A percentile compares a stretch with the other conserved stretches of the same genome.
Evolutionary conservation across 1,284 basidiomycete genomes (phyloP).

Genomic region (Ganoderma sinense): DNA sequence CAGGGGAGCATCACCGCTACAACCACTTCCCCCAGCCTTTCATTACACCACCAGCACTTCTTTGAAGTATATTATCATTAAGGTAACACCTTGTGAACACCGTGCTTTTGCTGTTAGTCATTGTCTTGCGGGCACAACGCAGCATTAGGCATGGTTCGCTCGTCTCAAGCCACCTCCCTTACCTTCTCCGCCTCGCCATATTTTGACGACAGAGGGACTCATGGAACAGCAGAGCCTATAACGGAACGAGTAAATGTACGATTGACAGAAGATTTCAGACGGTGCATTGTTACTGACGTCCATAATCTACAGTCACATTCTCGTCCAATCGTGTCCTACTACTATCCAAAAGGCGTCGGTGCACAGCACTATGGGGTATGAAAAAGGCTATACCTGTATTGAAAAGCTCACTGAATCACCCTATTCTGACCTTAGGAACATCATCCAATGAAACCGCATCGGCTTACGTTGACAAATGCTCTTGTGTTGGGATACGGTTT

Average conservation of each 20-base stretch:
- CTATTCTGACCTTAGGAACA: conserved; percentile 68
- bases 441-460: conserved; percentile 98
- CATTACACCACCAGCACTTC: neutral
- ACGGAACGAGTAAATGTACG: conserved; percentile 77
- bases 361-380: conserved; percentile 95
- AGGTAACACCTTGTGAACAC: neutral
- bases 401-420: neutral
- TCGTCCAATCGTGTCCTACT: conserved; percentile 91
- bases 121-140: neutral
- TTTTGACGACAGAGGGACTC: conserved; percentile 73
- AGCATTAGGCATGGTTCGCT: conserved; percentile 46
- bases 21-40: neutral
- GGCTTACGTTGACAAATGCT: conserved; percentile 93
- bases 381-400: conserved; percentile 14
- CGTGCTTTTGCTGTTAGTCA: neutral
- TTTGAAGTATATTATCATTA: neutral
- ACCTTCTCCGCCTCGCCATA: conserved; percentile 75
- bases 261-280: too few relatives aligned
- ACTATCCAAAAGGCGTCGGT: conserved; percentile 93
- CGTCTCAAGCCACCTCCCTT: conserved; percentile 65
- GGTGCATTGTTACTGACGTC: conserved; percentile 8
- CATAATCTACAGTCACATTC: conserved; percentile 73
- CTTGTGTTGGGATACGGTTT: conserved; percentile 96
- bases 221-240: conserved; percentile 75
- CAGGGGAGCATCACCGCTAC: neutral